A percentile compares a stretch with the other conserved stretches of the same genome.
Conservation (phyloP, 1,139 yeast genomes). For the Meyerozyma elateridarum region DNA sequence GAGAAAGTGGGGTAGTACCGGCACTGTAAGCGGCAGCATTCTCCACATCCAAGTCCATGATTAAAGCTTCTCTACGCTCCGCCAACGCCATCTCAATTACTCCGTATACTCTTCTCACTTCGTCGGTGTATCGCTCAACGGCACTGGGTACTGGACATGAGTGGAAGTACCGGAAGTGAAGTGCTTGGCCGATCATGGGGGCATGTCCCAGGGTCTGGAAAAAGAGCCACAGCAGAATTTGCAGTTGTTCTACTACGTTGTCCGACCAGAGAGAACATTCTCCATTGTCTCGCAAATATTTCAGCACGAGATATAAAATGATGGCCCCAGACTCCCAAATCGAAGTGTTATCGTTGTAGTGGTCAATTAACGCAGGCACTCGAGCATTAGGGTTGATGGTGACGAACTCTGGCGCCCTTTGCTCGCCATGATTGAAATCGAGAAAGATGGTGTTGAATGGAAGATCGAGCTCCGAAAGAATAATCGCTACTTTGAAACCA, state of each 20-base stretch:
- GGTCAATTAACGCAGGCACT: constrained; percentile 92
- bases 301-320: constrained; percentile 68
- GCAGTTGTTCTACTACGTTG: constrained; percentile 77
- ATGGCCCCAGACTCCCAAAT: constrained; percentile 97
- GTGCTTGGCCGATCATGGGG: constrained; percentile 96
- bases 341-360: constrained; percentile 69
- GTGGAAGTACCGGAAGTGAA: constrained; percentile 90
- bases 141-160: constrained; percentile 84
- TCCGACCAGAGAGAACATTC: constrained; percentile 79
- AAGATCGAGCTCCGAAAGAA: constrained; percentile 76
- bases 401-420: constrained; percentile 88
- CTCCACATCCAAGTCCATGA: constrained; percentile 86
- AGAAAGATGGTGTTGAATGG: constrained; percentile 79
- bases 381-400: constrained; percentile 91
- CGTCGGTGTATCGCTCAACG: constrained; percentile 86
- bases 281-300: constrained; percentile 64
- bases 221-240: constrained; percentile 83
- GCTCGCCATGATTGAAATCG: constrained; percentile 87
- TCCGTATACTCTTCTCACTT: constrained; percentile 89
- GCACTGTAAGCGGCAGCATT: constrained; percentile 85
- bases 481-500: constrained; percentile 93
- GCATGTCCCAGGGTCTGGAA: constrained; percentile 97
- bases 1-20: constrained; percentile 84
- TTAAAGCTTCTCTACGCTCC: constrained; percentile 83
- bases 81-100: constrained; percentile 95